Evolutionary conservation across 306 rosid genomes (phyloP).

Genomic region (Pterocarpus macrocarpus): DNA sequence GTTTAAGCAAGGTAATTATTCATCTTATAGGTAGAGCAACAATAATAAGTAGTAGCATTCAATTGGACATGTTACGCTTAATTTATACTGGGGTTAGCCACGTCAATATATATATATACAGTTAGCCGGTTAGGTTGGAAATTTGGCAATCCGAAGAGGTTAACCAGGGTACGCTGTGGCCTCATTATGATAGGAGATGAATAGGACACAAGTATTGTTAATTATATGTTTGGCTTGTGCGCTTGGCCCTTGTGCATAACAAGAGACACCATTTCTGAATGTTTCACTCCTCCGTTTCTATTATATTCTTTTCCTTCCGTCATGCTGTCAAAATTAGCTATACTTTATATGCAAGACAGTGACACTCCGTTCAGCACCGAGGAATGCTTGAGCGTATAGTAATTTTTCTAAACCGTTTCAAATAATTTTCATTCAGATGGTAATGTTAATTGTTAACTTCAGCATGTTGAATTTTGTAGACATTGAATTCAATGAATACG

Average conservation of each 20-base stretch:
- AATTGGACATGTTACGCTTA: conserved; percentile 31
- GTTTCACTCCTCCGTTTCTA: neutral
- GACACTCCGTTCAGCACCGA: neutral
- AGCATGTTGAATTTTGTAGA: neutral
- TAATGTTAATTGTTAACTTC: neutral
- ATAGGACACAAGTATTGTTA: neutral
- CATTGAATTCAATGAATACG: neutral
- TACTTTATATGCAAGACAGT: neutral
- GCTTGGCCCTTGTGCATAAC: conserved; percentile 8
- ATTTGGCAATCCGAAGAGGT: conserved; percentile 38
- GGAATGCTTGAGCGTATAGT: neutral
- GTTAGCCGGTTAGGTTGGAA: neutral
- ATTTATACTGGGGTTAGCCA: neutral
- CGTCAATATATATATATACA: no score
- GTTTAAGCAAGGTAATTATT: neutral
- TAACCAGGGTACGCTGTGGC: neutral
- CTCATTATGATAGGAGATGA: neutral
- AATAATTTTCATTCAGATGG: neutral
- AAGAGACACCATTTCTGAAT: conserved; percentile 15
- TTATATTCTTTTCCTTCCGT: neutral
- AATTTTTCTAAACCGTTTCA: neutral
- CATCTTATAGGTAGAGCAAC: neutral
- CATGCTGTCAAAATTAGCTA: neutral
- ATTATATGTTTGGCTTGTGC: neutral
- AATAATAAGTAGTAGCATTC: neutral